These are phyloP conservation scores for peach (Prunus persica) DNA, from an alignment of 306 rosid genomes.

Conservation along the genomic window DNA sequence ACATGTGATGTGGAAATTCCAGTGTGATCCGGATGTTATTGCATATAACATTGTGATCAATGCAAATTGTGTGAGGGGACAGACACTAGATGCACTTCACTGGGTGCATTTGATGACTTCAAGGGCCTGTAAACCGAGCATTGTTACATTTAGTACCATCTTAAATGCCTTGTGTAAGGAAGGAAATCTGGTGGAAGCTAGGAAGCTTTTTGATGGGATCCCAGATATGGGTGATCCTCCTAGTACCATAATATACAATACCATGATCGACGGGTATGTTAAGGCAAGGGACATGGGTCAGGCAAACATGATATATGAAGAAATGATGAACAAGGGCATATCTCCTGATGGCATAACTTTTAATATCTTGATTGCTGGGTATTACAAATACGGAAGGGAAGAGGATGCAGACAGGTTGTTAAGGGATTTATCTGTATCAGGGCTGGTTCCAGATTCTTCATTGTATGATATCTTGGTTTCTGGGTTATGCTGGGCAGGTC, in stretches of 20 bases:
- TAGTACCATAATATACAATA: conserved; percentile 42
- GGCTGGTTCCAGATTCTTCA: conserved; percentile 40
- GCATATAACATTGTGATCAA: conserved; percentile 53
- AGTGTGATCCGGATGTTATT: conserved; percentile 48
- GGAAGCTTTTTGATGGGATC: conserved; percentile 50
- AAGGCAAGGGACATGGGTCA: conserved; percentile 69
- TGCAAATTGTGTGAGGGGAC: conserved; percentile 49
- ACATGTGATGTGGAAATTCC: conserved; percentile 58
- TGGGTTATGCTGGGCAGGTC: conserved; percentile 72
- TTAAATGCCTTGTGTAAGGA: conserved; percentile 67
- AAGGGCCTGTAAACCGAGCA: conserved; percentile 52
- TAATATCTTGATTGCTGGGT: conserved; percentile 65
- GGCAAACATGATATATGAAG: conserved; percentile 61
- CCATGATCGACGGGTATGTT: conserved; percentile 67
- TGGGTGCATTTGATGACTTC: conserved; percentile 53
- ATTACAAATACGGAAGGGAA: conserved; percentile 60
- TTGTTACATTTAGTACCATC: conserved; percentile 40
- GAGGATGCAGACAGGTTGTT: conserved; percentile 54
- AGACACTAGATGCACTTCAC: conserved; percentile 39
- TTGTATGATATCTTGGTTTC: conserved; percentile 47
- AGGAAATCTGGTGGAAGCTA: conserved; percentile 60
- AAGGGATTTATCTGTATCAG: conserved; percentile 36
- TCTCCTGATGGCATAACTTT: conserved; percentile 69
- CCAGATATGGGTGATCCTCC: conserved; percentile 36
- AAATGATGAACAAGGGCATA: conserved; percentile 55